Conservation (phyloP, 2,329 filamentous ascomycete species). For the Arthrobotrys sphaeroides region DNA sequence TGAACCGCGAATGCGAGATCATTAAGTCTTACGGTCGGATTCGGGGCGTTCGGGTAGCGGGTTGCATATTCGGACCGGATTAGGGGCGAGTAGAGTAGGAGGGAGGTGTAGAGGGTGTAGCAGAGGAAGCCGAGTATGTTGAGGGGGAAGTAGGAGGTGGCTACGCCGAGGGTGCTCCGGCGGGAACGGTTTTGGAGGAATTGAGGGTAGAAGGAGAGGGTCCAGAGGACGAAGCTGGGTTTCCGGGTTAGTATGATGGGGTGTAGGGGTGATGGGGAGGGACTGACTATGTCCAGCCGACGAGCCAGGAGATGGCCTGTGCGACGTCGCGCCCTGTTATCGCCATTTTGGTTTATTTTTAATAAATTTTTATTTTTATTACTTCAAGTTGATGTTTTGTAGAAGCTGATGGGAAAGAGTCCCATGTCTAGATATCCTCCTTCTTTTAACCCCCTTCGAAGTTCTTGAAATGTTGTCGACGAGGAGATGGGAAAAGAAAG, state of each 20-base stretch:
- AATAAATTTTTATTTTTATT: not conserved
- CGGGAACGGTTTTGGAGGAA: conserved; percentile 80
- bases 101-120: conserved; percentile 78
- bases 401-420: no score
- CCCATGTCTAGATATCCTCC: no score
- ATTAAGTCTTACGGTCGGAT: conserved; percentile 87
- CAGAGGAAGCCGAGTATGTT: conserved; percentile 77
- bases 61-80: conserved; percentile 84
- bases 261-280: not conserved
- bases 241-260: not conserved
- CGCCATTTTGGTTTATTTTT: not conserved
- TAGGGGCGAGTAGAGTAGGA: conserved; percentile 80
- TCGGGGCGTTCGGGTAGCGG: conserved; percentile 75
- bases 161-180: conserved; percentile 80
- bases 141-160: conserved; percentile 84
- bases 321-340: conserved; percentile 27
- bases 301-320: conserved; percentile 35
- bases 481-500: not conserved
- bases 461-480: not conserved
- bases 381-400: not conserved
- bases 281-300: conserved; percentile 77
- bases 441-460: not conserved
- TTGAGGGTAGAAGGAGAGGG: conserved; percentile 91
- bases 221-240: conserved; percentile 74
- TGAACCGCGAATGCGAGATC: conserved; percentile 89